A percentile compares a stretch with the other conserved stretches of the same genome.
Conservation (phyloP, 192 early-diverging fungal genomes). For the Powellomyces hirtus region DNA sequence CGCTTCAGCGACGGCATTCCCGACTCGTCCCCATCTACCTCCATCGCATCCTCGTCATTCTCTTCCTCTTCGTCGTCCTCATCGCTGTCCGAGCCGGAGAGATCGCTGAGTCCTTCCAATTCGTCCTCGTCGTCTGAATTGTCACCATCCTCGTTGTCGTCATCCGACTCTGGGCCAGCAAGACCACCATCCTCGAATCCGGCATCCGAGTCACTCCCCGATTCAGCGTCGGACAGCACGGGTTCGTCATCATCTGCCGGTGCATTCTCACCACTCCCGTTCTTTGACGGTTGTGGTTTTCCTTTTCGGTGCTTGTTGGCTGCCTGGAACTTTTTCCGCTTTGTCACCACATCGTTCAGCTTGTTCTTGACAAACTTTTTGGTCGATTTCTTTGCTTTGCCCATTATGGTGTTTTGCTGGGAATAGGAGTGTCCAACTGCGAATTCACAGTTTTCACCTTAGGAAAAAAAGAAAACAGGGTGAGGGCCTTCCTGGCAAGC, state of each 20-base stretch:
- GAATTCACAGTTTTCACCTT: no score
- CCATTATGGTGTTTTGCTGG: conserved; percentile 33
- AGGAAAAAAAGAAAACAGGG: no score
- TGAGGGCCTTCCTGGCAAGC: no score
- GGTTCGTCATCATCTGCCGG: not conserved
- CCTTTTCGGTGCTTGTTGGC: conserved; percentile 22
- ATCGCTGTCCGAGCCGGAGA: conserved; percentile 40
- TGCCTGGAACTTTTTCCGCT: conserved; percentile 30
- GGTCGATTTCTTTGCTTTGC: conserved; percentile 66
- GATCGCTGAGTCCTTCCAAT: conserved; percentile 37
- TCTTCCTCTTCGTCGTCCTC: conserved; percentile 42
- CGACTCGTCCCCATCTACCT: conserved; percentile 56
- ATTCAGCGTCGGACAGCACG: not conserved
- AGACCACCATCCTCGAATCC: conserved; percentile 49
- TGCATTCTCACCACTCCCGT: not conserved
- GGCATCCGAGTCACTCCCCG: conserved; percentile 63
- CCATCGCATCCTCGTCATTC: conserved; percentile 53
- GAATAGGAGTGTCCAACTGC: not conserved
- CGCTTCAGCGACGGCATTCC: conserved; percentile 24
- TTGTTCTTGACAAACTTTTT: conserved; percentile 79
- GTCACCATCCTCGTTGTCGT: conserved; percentile 21
- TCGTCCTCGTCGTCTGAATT: conserved; percentile 20
- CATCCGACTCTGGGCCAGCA: conserved; percentile 28
- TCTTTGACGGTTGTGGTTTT: not conserved
- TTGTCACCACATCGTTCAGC: conserved; percentile 54